Base-by-base conservation (phyloP, 495 filamentous ascomycete genomes). In the Trichocladium uniseriatum region DNA sequence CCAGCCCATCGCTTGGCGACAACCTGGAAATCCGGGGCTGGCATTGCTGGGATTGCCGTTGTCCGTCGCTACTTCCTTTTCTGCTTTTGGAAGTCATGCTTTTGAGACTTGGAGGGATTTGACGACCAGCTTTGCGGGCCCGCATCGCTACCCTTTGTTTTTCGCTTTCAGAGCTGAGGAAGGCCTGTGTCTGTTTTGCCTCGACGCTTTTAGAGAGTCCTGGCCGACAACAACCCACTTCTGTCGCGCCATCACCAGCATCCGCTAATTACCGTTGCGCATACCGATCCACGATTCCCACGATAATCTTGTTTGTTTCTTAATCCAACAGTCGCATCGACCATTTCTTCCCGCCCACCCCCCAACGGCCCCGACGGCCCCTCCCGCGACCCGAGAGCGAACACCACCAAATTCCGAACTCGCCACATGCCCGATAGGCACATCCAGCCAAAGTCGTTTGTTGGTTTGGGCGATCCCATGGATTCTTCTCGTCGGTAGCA, bases 261-360 rank as follows among this genome's bases (percentile, higher is more conserved):
- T 57, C 38, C 53, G 53, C 54, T 54, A 54, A 7, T n/a, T n/a
- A 28, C 46, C 10, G 35, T 39, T 34, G 31, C 43, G 51, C 45
- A n/a, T 37, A 28, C 43, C n/a, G n/a, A n/a, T n/a, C n/a, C 14
- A 35, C 21, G 24, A 27, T 27, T 27, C 27, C 28, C 19, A 32
- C 40, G 34, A 34, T 43, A 38, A 49, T 51, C 53, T 43, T 52
- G 44, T 47, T 45, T 53, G 38, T 42, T 35, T 36, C 24, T 60
- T 62, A 60, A 64, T 64, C 24, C 54, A 64, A 43, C 61, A 64
- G 59, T 47, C 50, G 56, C 61, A 62, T 62, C 59, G 51, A 59
- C 61, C 53, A 61, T 61, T 38, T 50, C 46, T 60, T 59, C 49
- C 19, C 45, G 45, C 43, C 27, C 35, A n/a, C 38, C 37, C 49